Evolutionary conservation across 805 yeast genomes (phyloP).

Genomic region (Teunomyces aglyptinius): DNA sequence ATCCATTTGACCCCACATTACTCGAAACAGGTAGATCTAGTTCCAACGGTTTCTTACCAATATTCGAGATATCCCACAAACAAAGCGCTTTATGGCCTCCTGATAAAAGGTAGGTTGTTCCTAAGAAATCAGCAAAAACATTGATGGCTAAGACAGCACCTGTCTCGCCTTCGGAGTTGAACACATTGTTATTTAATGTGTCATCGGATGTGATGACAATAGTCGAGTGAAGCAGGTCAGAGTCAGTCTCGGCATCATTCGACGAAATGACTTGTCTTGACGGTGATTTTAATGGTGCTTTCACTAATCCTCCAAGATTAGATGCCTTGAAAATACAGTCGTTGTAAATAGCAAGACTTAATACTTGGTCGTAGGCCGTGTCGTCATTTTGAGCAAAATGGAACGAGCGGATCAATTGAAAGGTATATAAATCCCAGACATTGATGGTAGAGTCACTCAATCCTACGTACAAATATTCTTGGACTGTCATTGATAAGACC

Average conservation of each 20-base stretch:
- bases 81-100: conserved; percentile 74
- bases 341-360: conserved; percentile 55
- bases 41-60: conserved; percentile 11
- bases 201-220: conserved; percentile 13
- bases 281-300: conserved; percentile 20
- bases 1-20: conserved; percentile 1
- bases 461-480: conserved; percentile 79
- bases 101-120: conserved; percentile 50
- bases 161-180: conserved; percentile 6
- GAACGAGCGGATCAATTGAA: conserved; percentile 58
- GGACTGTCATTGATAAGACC: conserved; percentile 64
- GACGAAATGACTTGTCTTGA: background rate
- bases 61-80: conserved; percentile 59
- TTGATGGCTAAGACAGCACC: conserved; percentile 60
- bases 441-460: conserved; percentile 70
- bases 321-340: conserved; percentile 66
- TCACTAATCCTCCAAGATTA: conserved; percentile 39
- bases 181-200: conserved; percentile 6
- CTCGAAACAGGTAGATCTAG: conserved; percentile 10
- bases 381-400: conserved; percentile 16
- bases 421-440: conserved; percentile 84
- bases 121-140: conserved; percentile 37
- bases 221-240: conserved; percentile 7
- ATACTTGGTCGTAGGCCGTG: conserved; percentile 39
- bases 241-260: conserved; percentile 9